A percentile compares a stretch with the other conserved stretches of the same genome.
Evolutionary conservation across 306 rosid genomes (phyloP).

Genomic region (Medicago truncatula): DNA sequence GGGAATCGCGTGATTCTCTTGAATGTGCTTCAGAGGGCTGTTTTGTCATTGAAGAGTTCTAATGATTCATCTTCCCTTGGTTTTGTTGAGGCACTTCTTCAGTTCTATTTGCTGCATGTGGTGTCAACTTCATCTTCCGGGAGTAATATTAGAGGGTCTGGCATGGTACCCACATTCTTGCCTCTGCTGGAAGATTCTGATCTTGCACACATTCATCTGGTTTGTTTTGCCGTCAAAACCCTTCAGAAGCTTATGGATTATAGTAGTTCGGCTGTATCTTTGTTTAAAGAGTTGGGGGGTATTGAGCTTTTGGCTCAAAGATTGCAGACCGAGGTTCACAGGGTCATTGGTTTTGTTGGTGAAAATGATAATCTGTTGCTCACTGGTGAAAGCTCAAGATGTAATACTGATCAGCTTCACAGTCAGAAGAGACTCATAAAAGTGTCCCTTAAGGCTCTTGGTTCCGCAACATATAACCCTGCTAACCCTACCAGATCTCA

Average conservation of each 20-base stretch:
- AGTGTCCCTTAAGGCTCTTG: conserved; percentile 92
- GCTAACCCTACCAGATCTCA: conserved; percentile 74
- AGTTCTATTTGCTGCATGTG: conserved; percentile 93
- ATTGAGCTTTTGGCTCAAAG: conserved; percentile 91
- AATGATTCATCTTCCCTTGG: conserved; percentile 88
- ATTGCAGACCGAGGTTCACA: conserved; percentile 78
- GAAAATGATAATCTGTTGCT: conserved; percentile 57
- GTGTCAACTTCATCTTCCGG: conserved; percentile 95
- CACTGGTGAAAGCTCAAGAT: conserved; percentile 76
- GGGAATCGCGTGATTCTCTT: conserved; percentile 93
- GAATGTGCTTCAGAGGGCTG: conserved; percentile 94
- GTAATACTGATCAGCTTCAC: conserved; percentile 68
- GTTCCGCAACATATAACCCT: conserved; percentile 90
- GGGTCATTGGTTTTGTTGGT: conserved; percentile 73
- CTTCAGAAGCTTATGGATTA: conserved; percentile 98
- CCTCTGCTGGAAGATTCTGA: conserved; percentile 96
- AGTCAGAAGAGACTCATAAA: conserved; percentile 86
- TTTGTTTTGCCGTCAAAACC: conserved; percentile 93
- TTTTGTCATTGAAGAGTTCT: conserved; percentile 76
- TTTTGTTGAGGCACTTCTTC: conserved; percentile 97
- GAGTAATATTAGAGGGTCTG: conserved; percentile 88
- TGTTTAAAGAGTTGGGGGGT: conserved; percentile 95
- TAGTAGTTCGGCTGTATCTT: conserved; percentile 92
- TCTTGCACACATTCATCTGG: conserved; percentile 84
- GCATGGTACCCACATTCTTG: conserved; percentile 98